phyloP scores from a whole-genome alignment of 192 early-diverging fungal species.

The Funneliformis mosseae region DNA sequence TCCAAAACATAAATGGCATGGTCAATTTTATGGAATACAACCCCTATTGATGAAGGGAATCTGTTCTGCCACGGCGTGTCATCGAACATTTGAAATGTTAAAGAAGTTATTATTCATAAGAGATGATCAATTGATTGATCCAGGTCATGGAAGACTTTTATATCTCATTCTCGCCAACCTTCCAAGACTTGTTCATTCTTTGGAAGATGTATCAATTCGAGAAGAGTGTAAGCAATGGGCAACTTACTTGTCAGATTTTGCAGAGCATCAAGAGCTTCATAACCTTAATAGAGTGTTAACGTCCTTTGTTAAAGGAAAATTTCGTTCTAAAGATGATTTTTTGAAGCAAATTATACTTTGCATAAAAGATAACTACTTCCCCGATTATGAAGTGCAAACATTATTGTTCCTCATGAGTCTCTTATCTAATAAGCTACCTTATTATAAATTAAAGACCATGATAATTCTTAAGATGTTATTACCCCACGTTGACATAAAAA shows the following conservation, averaged over 20 bases:
- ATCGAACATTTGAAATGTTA: constrained; percentile 58
- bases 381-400: constrained; percentile 56
- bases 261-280: constrained; percentile 50
- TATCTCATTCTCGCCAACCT: constrained; percentile 70
- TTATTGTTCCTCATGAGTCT: constrained; percentile 65
- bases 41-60: constrained; percentile 74
- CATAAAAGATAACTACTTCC: constrained; percentile 67
- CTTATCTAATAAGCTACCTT: constrained; percentile 60
- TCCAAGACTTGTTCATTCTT: constrained; percentile 66
- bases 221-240: constrained; percentile 57
- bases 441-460: constrained; percentile 66
- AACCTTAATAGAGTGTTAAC: constrained; percentile 58
- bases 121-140: constrained; percentile 65
- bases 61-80: constrained; percentile 56
- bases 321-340: constrained; percentile 73
- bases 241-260: constrained; percentile 47
- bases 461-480: constrained; percentile 68
- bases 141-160: constrained; percentile 54
- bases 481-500: constrained; percentile 52
- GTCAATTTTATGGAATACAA: constrained; percentile 75
- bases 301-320: constrained; percentile 65
- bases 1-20: constrained; percentile 71
- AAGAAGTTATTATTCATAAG: constrained; percentile 58
- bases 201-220: constrained; percentile 58
- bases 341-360: constrained; percentile 63